A percentile compares a stretch with the other conserved stretches of the same genome.
Evolutionary conservation across 2,329 filamentous ascomycete genomes (phyloP).

Genomic region (Trichoderma sp.): DNA sequence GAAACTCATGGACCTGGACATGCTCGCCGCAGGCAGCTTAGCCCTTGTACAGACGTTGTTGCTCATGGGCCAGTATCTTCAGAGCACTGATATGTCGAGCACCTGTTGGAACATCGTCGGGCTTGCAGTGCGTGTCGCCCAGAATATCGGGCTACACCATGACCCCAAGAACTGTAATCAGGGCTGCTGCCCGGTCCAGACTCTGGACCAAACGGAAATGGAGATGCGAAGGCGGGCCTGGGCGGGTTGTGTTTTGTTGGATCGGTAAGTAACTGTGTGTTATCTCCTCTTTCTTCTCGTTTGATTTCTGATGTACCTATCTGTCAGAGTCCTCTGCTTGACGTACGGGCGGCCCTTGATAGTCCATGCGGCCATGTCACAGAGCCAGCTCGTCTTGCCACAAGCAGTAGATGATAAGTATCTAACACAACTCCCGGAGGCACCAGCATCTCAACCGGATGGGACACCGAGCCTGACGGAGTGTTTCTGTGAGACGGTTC

Average conservation of each 20-base stretch:
- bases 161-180: neutral
- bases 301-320: neutral
- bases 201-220: neutral
- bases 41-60: neutral
- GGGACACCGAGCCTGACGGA: neutral
- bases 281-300: neutral
- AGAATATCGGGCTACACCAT: neutral
- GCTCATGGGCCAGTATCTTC: constrained; percentile 1
- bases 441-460: neutral
- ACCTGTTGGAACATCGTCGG: constrained; percentile 3
- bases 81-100: constrained; percentile 2
- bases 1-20: neutral
- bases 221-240: neutral
- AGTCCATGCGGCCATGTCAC: neutral
- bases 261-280: neutral
- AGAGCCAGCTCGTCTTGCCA: neutral
- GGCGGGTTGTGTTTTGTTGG: neutral
- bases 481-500: neutral
- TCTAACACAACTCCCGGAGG: neutral
- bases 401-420: neutral
- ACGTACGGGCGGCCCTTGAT: neutral
- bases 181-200: neutral
- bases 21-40: neutral
- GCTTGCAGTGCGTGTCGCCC: neutral
- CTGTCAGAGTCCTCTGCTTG: neutral